Percentiles rank a stretch among this genome's conserved stretches.
Conservation (phyloP, 208 protist species). For the Herpetomonas samuelpessoai region DNA sequence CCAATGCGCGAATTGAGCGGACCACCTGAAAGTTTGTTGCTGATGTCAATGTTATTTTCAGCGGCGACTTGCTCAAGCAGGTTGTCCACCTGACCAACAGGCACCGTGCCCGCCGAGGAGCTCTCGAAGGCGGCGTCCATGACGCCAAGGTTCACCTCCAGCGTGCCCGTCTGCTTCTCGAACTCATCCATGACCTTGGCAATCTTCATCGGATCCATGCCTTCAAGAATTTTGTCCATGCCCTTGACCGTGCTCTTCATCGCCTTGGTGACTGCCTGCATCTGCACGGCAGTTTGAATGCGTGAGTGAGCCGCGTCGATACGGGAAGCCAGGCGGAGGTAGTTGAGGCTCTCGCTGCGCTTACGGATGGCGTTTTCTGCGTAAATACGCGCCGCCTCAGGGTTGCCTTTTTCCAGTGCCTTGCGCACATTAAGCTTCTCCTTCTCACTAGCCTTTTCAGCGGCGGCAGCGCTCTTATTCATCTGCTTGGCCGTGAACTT, state of each 20-base stretch:
- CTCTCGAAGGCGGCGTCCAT: constrained; percentile 93
- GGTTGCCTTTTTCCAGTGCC: constrained; percentile 97
- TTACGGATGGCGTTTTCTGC: constrained; percentile 98
- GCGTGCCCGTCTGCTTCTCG: constrained; percentile 95
- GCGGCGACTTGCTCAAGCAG: constrained; percentile 95
- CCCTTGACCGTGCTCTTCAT: constrained; percentile 94
- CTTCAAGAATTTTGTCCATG: constrained; percentile 93
- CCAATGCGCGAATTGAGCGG: constrained; percentile 27
- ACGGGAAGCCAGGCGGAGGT: constrained; percentile 92
- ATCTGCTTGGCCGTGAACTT: constrained; percentile 96
- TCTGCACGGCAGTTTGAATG: constrained; percentile 94
- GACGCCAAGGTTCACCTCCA: constrained; percentile 93
- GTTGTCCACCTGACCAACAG: constrained; percentile 86
- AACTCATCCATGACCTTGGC: constrained; percentile 96
- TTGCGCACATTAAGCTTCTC: constrained; percentile 92
- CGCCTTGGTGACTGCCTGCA: constrained; percentile 87
- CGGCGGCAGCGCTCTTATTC: constrained; percentile 72
- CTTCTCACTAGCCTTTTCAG: constrained; percentile 93
- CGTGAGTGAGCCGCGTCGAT: constrained; percentile 95
- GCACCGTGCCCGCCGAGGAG: constrained; percentile 85
- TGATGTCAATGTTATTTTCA: constrained; percentile 93
- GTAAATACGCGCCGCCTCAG: constrained; percentile 97
- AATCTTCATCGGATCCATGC: constrained; percentile 93
- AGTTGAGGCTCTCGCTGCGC: constrained; percentile 95
- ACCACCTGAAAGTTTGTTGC: constrained; percentile 40